These are phyloP conservation scores for Pichia heedii DNA, from an alignment of 805 yeast species.

Conservation along the genomic window DNA sequence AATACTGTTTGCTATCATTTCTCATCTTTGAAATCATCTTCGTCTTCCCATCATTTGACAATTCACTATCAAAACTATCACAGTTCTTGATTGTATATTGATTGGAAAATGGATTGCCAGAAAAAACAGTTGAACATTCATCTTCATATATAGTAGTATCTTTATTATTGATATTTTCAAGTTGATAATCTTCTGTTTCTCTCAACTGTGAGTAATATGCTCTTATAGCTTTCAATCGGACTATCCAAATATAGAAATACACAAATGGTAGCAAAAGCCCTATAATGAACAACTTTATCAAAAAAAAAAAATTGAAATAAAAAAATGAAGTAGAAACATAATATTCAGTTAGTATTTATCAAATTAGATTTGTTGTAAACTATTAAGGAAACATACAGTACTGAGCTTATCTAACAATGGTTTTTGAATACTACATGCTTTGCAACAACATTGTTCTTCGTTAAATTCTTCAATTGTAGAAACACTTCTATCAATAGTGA, in stretches of 20 bases:
- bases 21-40: slow-evolving; percentile 7
- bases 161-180: not conserved
- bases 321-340: too few species aligned
- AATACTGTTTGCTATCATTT: not conserved
- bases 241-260: slow-evolving; percentile 5
- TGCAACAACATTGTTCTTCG: slow-evolving; percentile 3
- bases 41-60: not conserved
- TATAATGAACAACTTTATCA: slow-evolving; percentile 9
- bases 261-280: slow-evolving; percentile 7
- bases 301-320: too few species aligned
- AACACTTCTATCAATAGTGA: not conserved
- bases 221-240: not conserved
- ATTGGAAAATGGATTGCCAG: slow-evolving; percentile 1
- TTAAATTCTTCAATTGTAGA: not conserved
- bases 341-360: slow-evolving; percentile 1
- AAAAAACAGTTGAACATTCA: not conserved
- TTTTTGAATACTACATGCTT: slow-evolving; percentile 5
- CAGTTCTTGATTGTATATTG: not conserved
- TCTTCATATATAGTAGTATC: not conserved
- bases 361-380: too few species aligned
- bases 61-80: not conserved
- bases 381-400: slow-evolving; percentile 1
- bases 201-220: not conserved
- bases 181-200: not conserved
- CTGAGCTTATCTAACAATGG: slow-evolving; percentile 2